Evolutionary conservation across 176 grass and related monocot genomes (phyloP).

Genomic region (Hordeum vulgare): DNA sequence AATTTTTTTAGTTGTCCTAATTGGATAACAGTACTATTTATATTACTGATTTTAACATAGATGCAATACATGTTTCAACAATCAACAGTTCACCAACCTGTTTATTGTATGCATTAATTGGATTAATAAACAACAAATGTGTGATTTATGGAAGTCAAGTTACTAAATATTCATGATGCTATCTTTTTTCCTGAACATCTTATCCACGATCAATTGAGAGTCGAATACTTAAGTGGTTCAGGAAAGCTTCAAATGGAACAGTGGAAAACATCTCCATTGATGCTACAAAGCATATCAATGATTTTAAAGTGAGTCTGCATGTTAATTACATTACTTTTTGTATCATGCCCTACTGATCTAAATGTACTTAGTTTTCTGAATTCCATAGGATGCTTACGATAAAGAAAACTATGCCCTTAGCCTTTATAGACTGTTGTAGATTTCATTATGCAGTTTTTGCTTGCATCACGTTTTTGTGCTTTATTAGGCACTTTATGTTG

Average conservation of each 20-base stretch:
- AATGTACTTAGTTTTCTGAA: neutral
- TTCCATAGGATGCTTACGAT: neutral
- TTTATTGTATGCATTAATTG: slow-evolving; percentile 12
- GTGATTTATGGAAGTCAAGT: neutral
- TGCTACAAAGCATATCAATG: slow-evolving; percentile 47
- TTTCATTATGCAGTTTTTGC: neutral
- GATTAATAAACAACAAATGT: neutral
- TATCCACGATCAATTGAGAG: slow-evolving; percentile 53
- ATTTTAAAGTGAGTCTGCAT: slow-evolving; percentile 59
- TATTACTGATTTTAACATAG: neutral
- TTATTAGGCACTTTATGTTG: neutral
- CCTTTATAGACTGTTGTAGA: neutral
- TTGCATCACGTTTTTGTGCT: neutral
- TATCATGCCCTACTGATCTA: neutral
- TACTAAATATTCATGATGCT: neutral
- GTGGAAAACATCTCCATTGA: slow-evolving; percentile 67
- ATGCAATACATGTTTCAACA: neutral
- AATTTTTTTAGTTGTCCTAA: no score
- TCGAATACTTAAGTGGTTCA: slow-evolving; percentile 58
- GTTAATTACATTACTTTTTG: neutral
- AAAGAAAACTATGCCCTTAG: neutral
- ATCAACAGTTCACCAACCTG: neutral
- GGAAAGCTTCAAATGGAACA: slow-evolving; percentile 57
- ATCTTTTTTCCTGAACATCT: slow-evolving; percentile 2
- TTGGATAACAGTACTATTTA: no score